Conservation (phyloP, 2,329 filamentous ascomycete species). For the Diaporthe vexans region DNA sequence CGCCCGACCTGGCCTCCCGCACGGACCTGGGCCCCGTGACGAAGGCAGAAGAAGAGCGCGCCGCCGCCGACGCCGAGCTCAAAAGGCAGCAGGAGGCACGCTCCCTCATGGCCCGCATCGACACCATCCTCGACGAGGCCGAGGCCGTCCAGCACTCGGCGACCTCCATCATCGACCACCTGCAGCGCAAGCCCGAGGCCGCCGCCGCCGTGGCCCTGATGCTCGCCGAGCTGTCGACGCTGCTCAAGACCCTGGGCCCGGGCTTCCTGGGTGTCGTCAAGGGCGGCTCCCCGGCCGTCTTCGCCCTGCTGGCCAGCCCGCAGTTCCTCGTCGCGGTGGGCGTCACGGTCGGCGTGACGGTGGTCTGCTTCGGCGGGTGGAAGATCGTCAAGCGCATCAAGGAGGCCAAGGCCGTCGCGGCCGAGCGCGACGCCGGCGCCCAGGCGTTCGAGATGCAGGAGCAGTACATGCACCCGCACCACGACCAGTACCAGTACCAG, state of each 20-base stretch:
- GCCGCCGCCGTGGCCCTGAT: conserved; percentile 95
- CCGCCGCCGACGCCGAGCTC: conserved; percentile 68
- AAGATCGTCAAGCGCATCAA: conserved; percentile 94
- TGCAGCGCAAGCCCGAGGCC: conserved; percentile 81
- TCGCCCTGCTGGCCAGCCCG: conserved; percentile 87
- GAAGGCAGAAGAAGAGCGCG: conserved; percentile 47
- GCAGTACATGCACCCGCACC: too few relatives aligned
- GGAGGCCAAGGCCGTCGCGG: conserved; percentile 53
- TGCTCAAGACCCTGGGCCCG: conserved; percentile 88
- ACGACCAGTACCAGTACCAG: conserved; percentile 14
- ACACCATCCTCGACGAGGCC: conserved; percentile 85
- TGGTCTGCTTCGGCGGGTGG: conserved; percentile 95
- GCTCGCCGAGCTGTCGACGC: conserved; percentile 87
- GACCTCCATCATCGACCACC: conserved; percentile 82
- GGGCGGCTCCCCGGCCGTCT: conserved; percentile 85
- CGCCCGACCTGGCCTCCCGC: conserved; percentile 72
- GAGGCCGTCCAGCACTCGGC: conserved; percentile 91
- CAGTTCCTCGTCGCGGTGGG: conserved; percentile 96
- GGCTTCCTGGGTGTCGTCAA: conserved; percentile 83
- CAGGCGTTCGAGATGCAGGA: conserved; percentile 47
- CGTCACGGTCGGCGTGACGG: conserved; percentile 90
- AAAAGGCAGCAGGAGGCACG: conserved; percentile 60
- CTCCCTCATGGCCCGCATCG: conserved; percentile 79
- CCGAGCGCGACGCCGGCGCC: conserved; percentile 45
- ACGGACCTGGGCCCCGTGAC: conserved; percentile 57